phyloP scores from a whole-genome alignment of 139 green algal genomes.

The Coelastrella sp. region DNA sequence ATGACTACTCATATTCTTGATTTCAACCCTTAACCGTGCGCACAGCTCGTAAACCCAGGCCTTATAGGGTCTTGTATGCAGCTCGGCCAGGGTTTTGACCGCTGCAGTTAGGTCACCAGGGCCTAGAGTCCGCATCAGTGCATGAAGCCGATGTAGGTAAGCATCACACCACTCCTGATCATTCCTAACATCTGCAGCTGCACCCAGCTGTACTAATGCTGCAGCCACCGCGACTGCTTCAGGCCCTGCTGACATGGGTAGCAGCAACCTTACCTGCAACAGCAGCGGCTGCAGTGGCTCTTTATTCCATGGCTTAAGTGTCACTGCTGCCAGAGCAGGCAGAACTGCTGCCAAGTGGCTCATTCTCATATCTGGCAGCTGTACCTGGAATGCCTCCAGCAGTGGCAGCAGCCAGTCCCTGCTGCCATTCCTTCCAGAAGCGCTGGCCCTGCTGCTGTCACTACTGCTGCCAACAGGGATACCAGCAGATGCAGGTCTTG shows the following conservation, averaged over 20 bases:
- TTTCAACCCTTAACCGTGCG: slow-evolving; percentile 2
- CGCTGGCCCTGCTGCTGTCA: not conserved
- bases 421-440: not conserved
- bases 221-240: not conserved
- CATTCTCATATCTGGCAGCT: slow-evolving; percentile 4
- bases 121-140: not conserved
- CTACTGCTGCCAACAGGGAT: not conserved
- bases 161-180: slow-evolving; percentile 7
- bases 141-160: slow-evolving; percentile 1
- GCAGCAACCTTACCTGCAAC: not conserved
- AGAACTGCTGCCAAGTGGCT: slow-evolving; percentile 18
- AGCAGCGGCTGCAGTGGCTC: not conserved
- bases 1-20: not conserved
- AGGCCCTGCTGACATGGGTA: not conserved
- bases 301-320: not conserved
- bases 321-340: not conserved
- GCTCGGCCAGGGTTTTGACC: not conserved
- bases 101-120: not conserved
- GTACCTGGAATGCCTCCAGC: slow-evolving; percentile 12
- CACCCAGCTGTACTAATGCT: not conserved
- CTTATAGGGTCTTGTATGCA: not conserved
- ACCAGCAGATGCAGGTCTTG: slow-evolving; percentile 2
- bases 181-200: not conserved
- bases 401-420: slow-evolving; percentile 9
- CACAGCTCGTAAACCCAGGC: slow-evolving; percentile 27